A percentile compares a stretch with the other conserved stretches of the same genome.
Evolutionary conservation across 306 rosid genomes (phyloP).

Genomic region (Cicer pinnatifidum): DNA sequence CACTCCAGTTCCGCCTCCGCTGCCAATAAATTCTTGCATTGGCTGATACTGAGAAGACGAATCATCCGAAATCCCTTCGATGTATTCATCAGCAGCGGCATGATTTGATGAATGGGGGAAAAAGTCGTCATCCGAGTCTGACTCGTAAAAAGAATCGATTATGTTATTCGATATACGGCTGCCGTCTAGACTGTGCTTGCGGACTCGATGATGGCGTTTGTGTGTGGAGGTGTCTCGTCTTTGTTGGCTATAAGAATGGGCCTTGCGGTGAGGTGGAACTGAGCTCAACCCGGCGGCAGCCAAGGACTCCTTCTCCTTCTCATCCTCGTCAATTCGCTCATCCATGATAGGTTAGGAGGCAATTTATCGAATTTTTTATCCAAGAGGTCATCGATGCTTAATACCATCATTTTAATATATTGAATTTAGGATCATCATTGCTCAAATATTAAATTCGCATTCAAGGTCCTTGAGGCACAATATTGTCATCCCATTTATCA

Average conservation of each 20-base stretch:
- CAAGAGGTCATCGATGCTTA: too few relatives aligned
- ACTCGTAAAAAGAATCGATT: slow-evolving; percentile 46
- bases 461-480: too few relatives aligned
- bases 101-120: slow-evolving; percentile 59
- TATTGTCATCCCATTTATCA: too few relatives aligned
- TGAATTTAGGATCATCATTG: too few relatives aligned
- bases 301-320: slow-evolving; percentile 62
- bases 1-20: slow-evolving; percentile 66
- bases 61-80: slow-evolving; percentile 46
- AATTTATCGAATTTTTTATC: too few relatives aligned
- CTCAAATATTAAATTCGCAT: too few relatives aligned
- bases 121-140: slow-evolving; percentile 69
- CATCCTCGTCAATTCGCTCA: slow-evolving; percentile 74
- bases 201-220: slow-evolving; percentile 58
- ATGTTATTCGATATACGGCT: slow-evolving; percentile 48
- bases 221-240: slow-evolving; percentile 55
- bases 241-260: slow-evolving; percentile 92
- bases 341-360: slow-evolving; percentile 49
- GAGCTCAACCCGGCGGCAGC: slow-evolving; percentile 61
- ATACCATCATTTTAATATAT: too few relatives aligned
- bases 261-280: slow-evolving; percentile 73
- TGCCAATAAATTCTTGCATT: slow-evolving; percentile 77
- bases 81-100: slow-evolving; percentile 43
- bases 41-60: slow-evolving; percentile 45
- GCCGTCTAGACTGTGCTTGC: slow-evolving; percentile 92